Conservation (phyloP, 2,329 filamentous ascomycete species). For the Nothomitra cinnamomea region DNA sequence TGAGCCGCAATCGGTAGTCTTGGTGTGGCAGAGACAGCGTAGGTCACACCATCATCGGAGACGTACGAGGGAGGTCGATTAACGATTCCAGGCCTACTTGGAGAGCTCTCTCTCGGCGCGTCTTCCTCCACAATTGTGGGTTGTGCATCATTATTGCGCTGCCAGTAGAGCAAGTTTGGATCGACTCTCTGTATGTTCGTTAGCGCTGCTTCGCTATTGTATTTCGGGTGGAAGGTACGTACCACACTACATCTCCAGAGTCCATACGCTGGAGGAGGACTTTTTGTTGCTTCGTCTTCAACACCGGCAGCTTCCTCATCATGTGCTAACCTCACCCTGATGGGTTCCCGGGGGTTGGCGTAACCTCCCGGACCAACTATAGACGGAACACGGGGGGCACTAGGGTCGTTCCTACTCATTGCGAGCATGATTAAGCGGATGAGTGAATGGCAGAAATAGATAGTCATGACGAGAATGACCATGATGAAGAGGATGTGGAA, state of each 20-base stretch:
- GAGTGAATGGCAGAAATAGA: constrained; percentile 68
- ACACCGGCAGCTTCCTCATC: constrained; percentile 48
- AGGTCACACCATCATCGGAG: constrained; percentile 1
- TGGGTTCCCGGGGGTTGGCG: constrained; percentile 53
- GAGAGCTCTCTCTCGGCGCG: not conserved
- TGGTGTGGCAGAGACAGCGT: not conserved
- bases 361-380: constrained; percentile 45
- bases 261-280: constrained; percentile 69
- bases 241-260: constrained; percentile 71
- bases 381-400: constrained; percentile 23
- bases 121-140: not conserved
- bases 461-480: constrained; percentile 52
- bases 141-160: constrained; percentile 25
- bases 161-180: constrained; percentile 68
- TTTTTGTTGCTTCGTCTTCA: constrained; percentile 26
- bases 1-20: not conserved
- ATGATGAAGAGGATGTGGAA: constrained; percentile 70
- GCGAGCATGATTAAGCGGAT: constrained; percentile 55
- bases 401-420: constrained; percentile 27
- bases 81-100: not conserved
- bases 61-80: constrained; percentile 1
- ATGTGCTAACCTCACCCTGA: constrained; percentile 55
- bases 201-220: not conserved
- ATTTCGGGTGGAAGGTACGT: constrained; percentile 22
- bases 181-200: constrained; percentile 44